These are phyloP conservation scores for Paraleonurus japonicus DNA, from an alignment of 257 asterid genomes.

Conservation along the genomic window DNA sequence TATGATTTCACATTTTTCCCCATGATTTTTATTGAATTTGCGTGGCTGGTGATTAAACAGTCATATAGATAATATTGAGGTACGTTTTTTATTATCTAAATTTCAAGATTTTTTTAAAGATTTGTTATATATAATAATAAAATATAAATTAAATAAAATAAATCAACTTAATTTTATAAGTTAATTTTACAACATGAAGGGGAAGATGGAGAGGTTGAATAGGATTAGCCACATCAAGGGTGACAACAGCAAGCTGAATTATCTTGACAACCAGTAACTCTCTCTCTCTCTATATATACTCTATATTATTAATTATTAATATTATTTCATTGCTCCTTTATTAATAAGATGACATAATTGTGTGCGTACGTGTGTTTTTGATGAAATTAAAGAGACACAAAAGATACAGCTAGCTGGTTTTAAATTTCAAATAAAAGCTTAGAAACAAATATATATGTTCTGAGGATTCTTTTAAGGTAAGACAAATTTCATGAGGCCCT, in stretches of 20 bases:
- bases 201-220: constrained; percentile 43
- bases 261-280: constrained; percentile 49
- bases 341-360: not conserved
- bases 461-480: not conserved
- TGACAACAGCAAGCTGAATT: constrained; percentile 40
- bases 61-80: constrained; percentile 49
- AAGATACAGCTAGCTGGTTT: not conserved
- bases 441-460: not conserved
- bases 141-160: not conserved
- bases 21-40: not conserved
- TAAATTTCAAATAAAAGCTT: not conserved
- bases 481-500: not conserved
- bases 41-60: constrained; percentile 26
- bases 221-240: constrained; percentile 38
- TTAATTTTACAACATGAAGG: constrained; percentile 31
- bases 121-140: not conserved
- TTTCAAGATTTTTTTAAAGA: not conserved
- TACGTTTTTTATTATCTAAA: constrained; percentile 13
- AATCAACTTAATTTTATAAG: not conserved
- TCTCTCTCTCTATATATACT: constrained; percentile 13
- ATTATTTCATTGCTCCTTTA: not conserved
- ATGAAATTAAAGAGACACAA: not conserved
- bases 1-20: not conserved
- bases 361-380: not conserved
- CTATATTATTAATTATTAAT: too few relatives aligned